These are phyloP conservation scores for Barnettozyma sucrosica DNA, from an alignment of 805 yeast species.

Conservation along the genomic window DNA sequence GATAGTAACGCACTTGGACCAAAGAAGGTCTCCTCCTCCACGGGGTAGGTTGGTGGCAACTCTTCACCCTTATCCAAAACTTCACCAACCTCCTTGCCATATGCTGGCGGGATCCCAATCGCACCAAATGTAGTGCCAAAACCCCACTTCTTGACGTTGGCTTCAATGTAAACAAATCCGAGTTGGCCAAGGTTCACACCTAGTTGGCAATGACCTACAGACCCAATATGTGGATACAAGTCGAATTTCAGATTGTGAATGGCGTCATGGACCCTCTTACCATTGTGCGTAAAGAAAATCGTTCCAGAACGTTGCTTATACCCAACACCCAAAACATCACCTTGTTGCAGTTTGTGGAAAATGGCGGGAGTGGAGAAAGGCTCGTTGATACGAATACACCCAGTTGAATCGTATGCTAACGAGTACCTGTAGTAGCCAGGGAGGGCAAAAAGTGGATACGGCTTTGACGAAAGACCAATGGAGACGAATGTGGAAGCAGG, in stretches of 20 bases:
- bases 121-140: slow-evolving; percentile 43
- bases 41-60: slow-evolving; percentile 66
- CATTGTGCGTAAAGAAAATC: slow-evolving; percentile 89
- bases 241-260: slow-evolving; percentile 60
- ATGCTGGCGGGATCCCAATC: slow-evolving; percentile 41
- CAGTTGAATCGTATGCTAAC: slow-evolving; percentile 68
- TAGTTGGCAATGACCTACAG: slow-evolving; percentile 33
- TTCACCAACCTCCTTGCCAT: slow-evolving; percentile 33
- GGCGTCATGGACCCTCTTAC: slow-evolving; percentile 77
- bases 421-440: slow-evolving; percentile 73
- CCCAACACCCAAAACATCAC: slow-evolving; percentile 93
- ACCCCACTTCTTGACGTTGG: slow-evolving; percentile 81
- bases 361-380: slow-evolving; percentile 43
- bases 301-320: slow-evolving; percentile 77
- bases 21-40: slow-evolving; percentile 56
- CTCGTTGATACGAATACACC: slow-evolving; percentile 59
- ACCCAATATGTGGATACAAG: slow-evolving; percentile 35
- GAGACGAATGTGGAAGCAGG: slow-evolving; percentile 44
- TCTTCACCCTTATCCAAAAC: slow-evolving; percentile 68
- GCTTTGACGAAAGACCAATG: slow-evolving; percentile 64
- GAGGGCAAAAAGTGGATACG: slow-evolving; percentile 67
- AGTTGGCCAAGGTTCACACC: slow-evolving; percentile 67
- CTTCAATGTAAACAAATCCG: slow-evolving; percentile 79
- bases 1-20: slow-evolving; percentile 34
- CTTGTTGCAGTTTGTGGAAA: slow-evolving; percentile 52